Percentiles rank a stretch among this genome's conserved stretches.
Evolutionary conservation across 2,329 filamentous ascomycete genomes (phyloP).

Genomic region (Colletotrichum cereale): DNA sequence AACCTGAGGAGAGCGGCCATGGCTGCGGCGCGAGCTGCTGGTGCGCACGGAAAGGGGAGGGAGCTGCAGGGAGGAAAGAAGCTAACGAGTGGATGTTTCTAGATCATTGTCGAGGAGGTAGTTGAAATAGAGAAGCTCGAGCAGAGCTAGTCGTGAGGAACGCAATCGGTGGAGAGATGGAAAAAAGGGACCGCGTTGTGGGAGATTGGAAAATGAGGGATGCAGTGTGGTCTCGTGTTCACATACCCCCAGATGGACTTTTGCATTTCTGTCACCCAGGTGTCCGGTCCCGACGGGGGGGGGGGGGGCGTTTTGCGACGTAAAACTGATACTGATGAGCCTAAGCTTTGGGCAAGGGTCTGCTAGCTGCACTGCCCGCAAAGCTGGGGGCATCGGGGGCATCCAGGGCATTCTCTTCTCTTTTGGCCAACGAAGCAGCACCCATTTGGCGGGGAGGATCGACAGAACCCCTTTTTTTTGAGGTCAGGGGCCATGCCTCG

Average conservation of each 20-base stretch:
- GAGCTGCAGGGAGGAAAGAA: background rate
- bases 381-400: background rate
- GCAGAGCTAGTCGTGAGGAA: background rate
- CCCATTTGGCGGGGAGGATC: constrained; percentile 12
- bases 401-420: background rate
- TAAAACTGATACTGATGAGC: constrained; percentile 31
- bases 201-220: constrained; percentile 16
- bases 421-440: background rate
- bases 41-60: constrained; percentile 8
- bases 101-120: constrained; percentile 16
- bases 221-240: constrained; percentile 33
- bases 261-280: constrained; percentile 32
- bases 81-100: background rate
- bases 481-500: background rate
- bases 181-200: background rate
- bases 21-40: constrained; percentile 39
- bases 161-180: background rate
- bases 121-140: constrained; percentile 1
- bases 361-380: constrained; percentile 15
- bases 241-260: constrained; percentile 18
- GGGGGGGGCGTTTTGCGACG: constrained; percentile 32
- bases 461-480: constrained; percentile 18
- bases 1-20: constrained; percentile 59
- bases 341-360: constrained; percentile 23
- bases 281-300: constrained; percentile 21